These are phyloP conservation scores for Leptographium flavum DNA, from an alignment of 2,329 filamentous ascomycete genomes.

Conservation along the genomic window DNA sequence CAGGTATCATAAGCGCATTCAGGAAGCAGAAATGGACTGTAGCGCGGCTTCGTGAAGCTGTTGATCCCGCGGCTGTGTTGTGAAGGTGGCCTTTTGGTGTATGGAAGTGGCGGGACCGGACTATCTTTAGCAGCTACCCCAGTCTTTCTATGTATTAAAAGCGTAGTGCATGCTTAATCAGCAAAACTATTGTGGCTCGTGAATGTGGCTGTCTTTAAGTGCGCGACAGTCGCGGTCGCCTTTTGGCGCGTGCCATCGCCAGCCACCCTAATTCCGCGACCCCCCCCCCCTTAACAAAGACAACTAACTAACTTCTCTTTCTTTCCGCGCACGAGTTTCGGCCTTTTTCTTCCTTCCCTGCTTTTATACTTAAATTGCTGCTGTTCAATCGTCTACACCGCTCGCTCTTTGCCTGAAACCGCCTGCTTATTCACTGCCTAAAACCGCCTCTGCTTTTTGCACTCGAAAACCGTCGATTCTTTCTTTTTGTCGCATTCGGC, in stretches of 20 bases:
- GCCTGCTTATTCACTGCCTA: too few species aligned
- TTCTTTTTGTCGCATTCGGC: too few species aligned
- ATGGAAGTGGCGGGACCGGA: background rate
- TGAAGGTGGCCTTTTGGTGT: constrained; percentile 10
- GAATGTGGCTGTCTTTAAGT: background rate
- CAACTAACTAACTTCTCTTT: background rate
- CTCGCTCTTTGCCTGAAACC: background rate
- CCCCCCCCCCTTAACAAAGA: background rate
- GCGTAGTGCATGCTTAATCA: too few species aligned
- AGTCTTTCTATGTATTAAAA: background rate
- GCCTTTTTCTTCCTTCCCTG: background rate
- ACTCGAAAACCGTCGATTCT: too few species aligned
- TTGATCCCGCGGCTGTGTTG: background rate
- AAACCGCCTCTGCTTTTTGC: background rate
- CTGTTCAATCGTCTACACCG: too few species aligned
- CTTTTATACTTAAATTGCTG: background rate
- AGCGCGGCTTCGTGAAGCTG: background rate
- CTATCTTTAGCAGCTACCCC: background rate
- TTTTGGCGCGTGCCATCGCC: background rate
- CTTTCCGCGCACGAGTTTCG: background rate
- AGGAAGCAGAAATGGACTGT: too few species aligned
- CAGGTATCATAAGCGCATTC: too few species aligned
- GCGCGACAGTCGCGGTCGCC: background rate
- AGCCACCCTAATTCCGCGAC: constrained; percentile 6
- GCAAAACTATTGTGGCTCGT: background rate